Evolutionary conservation across 768 basidiomycete species (phyloP), one percentile per base, ranked within the genome.

Genomic region (Xerocomus brunneocitrinus): DNA sequence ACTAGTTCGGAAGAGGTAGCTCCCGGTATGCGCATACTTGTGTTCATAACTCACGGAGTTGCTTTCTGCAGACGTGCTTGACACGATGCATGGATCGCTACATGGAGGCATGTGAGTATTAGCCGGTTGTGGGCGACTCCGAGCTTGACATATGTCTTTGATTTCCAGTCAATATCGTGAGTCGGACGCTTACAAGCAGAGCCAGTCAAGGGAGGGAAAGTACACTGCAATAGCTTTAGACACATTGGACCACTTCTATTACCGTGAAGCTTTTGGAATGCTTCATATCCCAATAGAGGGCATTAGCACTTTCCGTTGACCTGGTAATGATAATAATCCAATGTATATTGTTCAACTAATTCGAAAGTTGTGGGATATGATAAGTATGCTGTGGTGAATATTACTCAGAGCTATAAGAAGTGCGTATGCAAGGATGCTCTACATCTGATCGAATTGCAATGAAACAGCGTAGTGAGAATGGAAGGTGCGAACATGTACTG

Each of bases 81-180:
- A 72, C 80, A 6, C 76, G 82, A 53, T 93, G 91, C 66, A 74
- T 91, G 62, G 88, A 91, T 49, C 81, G 89, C 41, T 93, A 91
- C 65, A 75, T 93, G 74, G 88, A 92, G 70, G 87, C 87, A 34
- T 91, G 90, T 91, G 62, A 73, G 88, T 80, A 48, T 32, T 3
- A 5, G 14, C 9, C 14, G 31, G 27, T 25, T 48, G 35, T 25
- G 19, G 30, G 22, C 27, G 32, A 42, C 16, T 19, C n/a, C 14
- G 16, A 56, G 34, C 47, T 51, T 54, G 44, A 62, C 34, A 0
- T n/a, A 13, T 8, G 14, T 36, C 58, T 34, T 47, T 24, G 32
- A 38, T 34, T 35, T 40, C n/a, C 58, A 92, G 89, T 91, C 73
- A 87, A 85, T 67, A 80, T 89, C 44, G 84, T 91, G 30, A 85